Evolutionary conservation across 768 basidiomycete species (phyloP), one percentile per base, ranked within the genome.

Genomic region (Agaricus subrufescens): DNA sequence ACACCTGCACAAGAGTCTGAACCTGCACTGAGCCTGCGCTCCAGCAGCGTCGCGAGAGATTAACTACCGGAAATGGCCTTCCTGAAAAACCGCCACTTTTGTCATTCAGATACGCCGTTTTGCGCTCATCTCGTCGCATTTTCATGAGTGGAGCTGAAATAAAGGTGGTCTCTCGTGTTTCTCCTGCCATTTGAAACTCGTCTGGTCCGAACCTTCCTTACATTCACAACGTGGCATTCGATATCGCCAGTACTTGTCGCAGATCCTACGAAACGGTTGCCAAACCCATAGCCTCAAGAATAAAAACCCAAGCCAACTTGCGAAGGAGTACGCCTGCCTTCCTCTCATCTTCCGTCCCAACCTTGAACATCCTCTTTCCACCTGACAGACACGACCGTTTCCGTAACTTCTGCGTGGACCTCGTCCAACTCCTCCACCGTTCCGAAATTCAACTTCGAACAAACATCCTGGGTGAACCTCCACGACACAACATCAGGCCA

Each of bases 361-460:
- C 50, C 37, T 25, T 10, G 27, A 43, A 45, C 44, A 31, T 53
- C 44, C 58, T 26, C 38, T 47, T 31, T 38, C 15, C 26, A 25
- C 30, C 6, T 25, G 19, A 14, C 34, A 68, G 91, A 67, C 89
- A 91, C 69, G 84, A 85, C 43, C 73, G 76, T 12, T 93, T 93
- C 65, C 84, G 89, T 40, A 68, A 70, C 15, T 60, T 91, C 48
- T 93, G 91, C 61, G 79, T 92, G 27, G 73, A 75, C 54, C 81
- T 92, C 58, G 90, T 89, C 4, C 91, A 94, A 69, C 69, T 72
- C 61, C 83, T 91, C 79, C 86, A 93, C 69, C 83, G 85, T 42
- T 74, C 80, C 31, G 91, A 94, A 67, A 75, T 86, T 7, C 78
- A 79, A 61, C 73, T 93, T 46, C 81, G 91, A 27, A 90, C 86